A percentile compares a stretch with the other conserved stretches of the same genome.
Conservation (phyloP, 108 stramenopile species). For the Epithemia pelagica region DNA sequence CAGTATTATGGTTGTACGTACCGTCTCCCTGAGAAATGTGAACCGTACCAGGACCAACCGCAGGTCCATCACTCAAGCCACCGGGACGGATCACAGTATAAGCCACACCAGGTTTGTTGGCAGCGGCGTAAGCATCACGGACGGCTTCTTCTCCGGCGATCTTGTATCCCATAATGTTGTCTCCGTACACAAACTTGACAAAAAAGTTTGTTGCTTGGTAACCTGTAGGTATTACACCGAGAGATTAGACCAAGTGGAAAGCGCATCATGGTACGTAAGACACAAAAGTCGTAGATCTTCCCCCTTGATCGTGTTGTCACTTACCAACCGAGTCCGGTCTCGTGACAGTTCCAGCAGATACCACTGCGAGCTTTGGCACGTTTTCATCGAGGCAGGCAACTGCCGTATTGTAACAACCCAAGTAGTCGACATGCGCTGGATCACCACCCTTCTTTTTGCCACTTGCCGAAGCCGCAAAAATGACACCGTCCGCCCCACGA, state of each 20-base stretch:
- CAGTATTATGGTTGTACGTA: no score
- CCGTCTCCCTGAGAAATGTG: constrained; percentile 15
- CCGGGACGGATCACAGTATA: constrained; percentile 86
- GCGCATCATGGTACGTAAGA: no score
- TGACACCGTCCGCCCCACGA: constrained; percentile 50
- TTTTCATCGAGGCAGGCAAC: constrained; percentile 60
- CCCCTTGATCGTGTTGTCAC: no score
- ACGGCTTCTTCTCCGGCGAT: constrained; percentile 72
- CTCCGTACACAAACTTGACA: constrained; percentile 21
- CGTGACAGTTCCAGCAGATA: constrained; percentile 72
- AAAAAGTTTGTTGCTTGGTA: constrained; percentile 18
- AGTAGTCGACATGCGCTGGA: constrained; percentile 65
- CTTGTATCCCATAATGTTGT: constrained; percentile 82
- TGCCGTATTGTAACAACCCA: constrained; percentile 64
- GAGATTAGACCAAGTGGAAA: no score
- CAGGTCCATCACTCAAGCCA: constrained; percentile 56
- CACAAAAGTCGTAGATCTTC: no score
- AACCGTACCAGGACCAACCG: constrained; percentile 29
- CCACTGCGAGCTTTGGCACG: constrained; percentile 69
- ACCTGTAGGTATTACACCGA: no score
- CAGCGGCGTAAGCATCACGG: constrained; percentile 44
- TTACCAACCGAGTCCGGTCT: constrained; percentile 39
- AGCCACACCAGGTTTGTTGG: constrained; percentile 13
- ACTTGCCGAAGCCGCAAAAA: constrained; percentile 82
- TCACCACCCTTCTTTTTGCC: constrained; percentile 55